Evolutionary conservation across 2,329 filamentous ascomycete species (phyloP), one percentile per base, ranked within the genome.

Genomic region (Aspergillus udagawae): DNA sequence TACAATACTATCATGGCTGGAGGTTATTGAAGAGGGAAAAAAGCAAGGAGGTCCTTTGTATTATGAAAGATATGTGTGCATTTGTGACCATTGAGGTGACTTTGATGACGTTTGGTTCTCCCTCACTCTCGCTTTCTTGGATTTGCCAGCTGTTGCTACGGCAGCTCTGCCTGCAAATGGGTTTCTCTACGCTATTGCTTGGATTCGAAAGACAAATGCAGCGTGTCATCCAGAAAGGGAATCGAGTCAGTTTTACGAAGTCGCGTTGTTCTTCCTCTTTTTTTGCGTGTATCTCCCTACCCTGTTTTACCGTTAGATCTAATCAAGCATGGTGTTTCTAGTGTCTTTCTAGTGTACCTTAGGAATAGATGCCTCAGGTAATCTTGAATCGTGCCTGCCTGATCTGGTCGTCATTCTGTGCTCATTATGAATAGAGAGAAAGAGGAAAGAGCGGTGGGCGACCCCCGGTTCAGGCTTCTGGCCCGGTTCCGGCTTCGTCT

Each of bases 1-100:
- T 91, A 90, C 71, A 80, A 80, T 57, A 82, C 82, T 56, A 79
- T 89, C 44, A 85, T 88, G 83, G 82, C 77, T 7, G 75, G 74
- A 62, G 74, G 69, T 47, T 67, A 72, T 56, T 77, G 64, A 70
- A 23, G 10, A 10, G 21, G 21, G 21, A 23, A 23, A 44, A 45
- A 45, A 45, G 17, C n/a, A 45, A 45, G 21, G 21, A 23, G 21
- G 23, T 23, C 21, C 10, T 23, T 45, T 45, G 42, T 23, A 47
- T 47, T 14, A 23, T 23, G 21, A 23, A 52, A 42, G 50, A 52
- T 38, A 55, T 50, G 48, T 23, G 44, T 23, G 28, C 21, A 20
- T 20, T 29, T 42, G n/a, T 38, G 44, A 23, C 51, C 50, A 12
- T 54, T 49, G 45, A 12, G 35, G 14, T 7, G 32, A 17, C 32